These are phyloP conservation scores for Mycena maculata DNA, from an alignment of 768 basidiomycete species.

Conservation along the genomic window DNA sequence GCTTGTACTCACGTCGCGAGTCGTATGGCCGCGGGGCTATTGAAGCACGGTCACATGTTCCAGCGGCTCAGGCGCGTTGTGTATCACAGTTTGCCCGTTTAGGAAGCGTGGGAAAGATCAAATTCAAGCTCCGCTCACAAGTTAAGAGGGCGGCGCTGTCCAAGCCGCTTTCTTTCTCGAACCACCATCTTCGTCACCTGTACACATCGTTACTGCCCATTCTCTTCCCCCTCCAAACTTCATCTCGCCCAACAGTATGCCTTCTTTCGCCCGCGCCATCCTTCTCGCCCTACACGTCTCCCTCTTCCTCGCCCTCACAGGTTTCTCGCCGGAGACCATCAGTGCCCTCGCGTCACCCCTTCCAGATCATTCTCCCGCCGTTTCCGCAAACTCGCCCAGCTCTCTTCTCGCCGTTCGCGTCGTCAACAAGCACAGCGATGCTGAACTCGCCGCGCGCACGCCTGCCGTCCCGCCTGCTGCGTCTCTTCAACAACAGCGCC, in stretches of 20 bases:
- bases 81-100: no score
- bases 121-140: slow-evolving; percentile 26
- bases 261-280: slow-evolving; percentile 51
- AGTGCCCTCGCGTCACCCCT: slow-evolving; percentile 52
- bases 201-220: slow-evolving; percentile 2
- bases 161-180: slow-evolving; percentile 33
- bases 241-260: slow-evolving; percentile 36
- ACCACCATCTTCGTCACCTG: slow-evolving; percentile 30
- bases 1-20: no score
- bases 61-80: neutral
- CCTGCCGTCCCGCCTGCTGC: slow-evolving; percentile 11
- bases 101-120: slow-evolving; percentile 15
- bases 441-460: slow-evolving; percentile 39
- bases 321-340: slow-evolving; percentile 42
- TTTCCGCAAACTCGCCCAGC: slow-evolving; percentile 33
- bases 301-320: slow-evolving; percentile 51
- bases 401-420: slow-evolving; percentile 38
- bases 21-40: no score
- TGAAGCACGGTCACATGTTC: slow-evolving; percentile 21
- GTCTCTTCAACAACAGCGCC: slow-evolving; percentile 4
- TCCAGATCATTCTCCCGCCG: slow-evolving; percentile 27
- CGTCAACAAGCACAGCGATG: slow-evolving; percentile 20
- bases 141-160: slow-evolving; percentile 15
- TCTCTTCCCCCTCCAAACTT: slow-evolving; percentile 21
- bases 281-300: slow-evolving; percentile 55